A percentile compares a stretch with the other conserved stretches of the same genome.
phyloP scores from a whole-genome alignment of 2,329 filamentous ascomycete species.

The Microsporum canis region DNA sequence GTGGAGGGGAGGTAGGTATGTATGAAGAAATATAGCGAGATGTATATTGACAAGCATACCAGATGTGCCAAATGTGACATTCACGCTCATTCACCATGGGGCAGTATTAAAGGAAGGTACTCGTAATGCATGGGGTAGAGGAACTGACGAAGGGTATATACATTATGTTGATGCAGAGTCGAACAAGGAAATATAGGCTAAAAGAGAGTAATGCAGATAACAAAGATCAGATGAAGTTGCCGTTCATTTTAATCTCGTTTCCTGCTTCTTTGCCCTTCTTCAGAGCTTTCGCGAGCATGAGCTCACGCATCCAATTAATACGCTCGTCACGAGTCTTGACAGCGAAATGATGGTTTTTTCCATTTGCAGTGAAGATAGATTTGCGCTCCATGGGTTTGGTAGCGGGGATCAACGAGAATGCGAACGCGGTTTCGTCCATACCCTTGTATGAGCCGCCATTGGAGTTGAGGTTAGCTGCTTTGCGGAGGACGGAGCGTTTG shows the following conservation, averaged over 20 bases:
- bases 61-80: not conserved
- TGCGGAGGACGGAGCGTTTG: slow-evolving; percentile 43
- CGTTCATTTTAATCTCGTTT: slow-evolving; percentile 22
- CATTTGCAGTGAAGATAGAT: slow-evolving; percentile 30
- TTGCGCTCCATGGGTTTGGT: slow-evolving; percentile 36
- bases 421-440: slow-evolving; percentile 27
- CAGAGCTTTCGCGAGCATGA: slow-evolving; percentile 37
- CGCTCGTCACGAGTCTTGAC: slow-evolving; percentile 77
- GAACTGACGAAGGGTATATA: not conserved
- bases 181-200: not conserved
- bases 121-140: not conserved
- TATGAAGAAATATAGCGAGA: not conserved
- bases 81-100: not conserved
- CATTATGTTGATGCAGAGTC: not conserved
- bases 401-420: slow-evolving; percentile 34
- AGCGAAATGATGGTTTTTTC: slow-evolving; percentile 88
- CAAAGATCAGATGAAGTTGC: slow-evolving; percentile 19
- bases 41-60: not conserved
- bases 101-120: not conserved
- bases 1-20: not conserved
- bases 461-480: slow-evolving; percentile 14
- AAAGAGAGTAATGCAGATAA: not conserved
- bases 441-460: slow-evolving; percentile 6
- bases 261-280: slow-evolving; percentile 24
- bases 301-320: slow-evolving; percentile 66